phyloP scores from a whole-genome alignment of 208 protist species.

The Trypanosoma avium region DNA sequence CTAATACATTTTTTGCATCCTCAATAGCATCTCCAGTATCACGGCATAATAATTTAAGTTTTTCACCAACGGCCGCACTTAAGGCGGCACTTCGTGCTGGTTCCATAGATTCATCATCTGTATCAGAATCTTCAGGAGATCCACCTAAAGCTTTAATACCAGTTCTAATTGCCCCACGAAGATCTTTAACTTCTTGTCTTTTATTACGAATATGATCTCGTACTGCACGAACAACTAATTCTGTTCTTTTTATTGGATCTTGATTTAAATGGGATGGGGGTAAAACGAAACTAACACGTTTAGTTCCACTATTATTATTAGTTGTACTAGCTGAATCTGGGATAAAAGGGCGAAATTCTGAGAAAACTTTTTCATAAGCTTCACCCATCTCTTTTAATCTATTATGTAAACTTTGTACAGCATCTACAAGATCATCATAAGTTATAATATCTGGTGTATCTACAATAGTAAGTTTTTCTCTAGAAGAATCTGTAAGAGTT shows the following conservation, averaged over 20 bases:
- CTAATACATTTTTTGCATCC: slow-evolving; percentile 33
- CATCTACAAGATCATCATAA: slow-evolving; percentile 17
- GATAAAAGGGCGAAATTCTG: slow-evolving; percentile 4
- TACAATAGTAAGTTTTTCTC: neutral
- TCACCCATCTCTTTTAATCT: slow-evolving; percentile 5
- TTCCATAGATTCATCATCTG: slow-evolving; percentile 30
- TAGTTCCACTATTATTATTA: neutral
- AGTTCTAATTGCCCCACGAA: slow-evolving; percentile 40
- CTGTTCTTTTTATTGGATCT: slow-evolving; percentile 24
- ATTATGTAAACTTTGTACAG: slow-evolving; percentile 6
- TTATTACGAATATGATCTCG: slow-evolving; percentile 7
- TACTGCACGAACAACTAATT: slow-evolving; percentile 18
- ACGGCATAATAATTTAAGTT: slow-evolving; percentile 31
- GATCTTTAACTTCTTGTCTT: slow-evolving; percentile 28
- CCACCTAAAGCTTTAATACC: slow-evolving; percentile 46
- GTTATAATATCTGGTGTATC: slow-evolving; percentile 9
- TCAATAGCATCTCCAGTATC: slow-evolving; percentile 42
- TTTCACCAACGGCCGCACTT: slow-evolving; percentile 8
- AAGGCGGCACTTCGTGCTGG: slow-evolving; percentile 13
- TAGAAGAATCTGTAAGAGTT: neutral
- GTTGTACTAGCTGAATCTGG: neutral
- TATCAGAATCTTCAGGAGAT: slow-evolving; percentile 21
- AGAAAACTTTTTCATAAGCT: slow-evolving; percentile 14
- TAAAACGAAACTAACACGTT: neutral
- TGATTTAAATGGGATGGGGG: slow-evolving; percentile 5